Conservation (phyloP, 352 stramenopile species). For the Phytophthora fragariae region DNA sequence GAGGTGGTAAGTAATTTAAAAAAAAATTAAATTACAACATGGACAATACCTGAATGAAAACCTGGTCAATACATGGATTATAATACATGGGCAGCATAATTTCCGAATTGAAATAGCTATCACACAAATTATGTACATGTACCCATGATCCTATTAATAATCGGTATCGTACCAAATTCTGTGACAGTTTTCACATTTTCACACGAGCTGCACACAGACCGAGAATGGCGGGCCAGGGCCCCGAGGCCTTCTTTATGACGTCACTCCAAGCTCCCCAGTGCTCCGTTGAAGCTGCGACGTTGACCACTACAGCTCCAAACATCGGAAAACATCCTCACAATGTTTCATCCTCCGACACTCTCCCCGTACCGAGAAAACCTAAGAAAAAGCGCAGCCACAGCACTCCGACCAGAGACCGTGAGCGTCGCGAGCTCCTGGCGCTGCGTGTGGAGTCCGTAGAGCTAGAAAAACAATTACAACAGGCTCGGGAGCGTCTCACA, state of each 20-base stretch:
- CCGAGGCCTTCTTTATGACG: constrained; percentile 9
- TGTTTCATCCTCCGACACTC: constrained; percentile 7
- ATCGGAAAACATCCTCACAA: not conserved
- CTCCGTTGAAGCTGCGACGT: constrained; percentile 8
- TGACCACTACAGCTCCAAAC: not conserved
- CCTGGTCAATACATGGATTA: no score
- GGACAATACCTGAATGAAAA: no score
- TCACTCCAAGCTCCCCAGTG: not conserved
- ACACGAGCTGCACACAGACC: not conserved
- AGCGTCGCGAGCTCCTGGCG: constrained; percentile 41
- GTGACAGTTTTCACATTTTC: not conserved
- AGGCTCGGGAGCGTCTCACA: constrained; percentile 19
- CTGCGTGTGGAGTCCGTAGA: constrained; percentile 34
- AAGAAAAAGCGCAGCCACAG: constrained; percentile 44
- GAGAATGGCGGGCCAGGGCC: not conserved
- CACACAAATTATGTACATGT: not conserved
- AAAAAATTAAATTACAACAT: no score
- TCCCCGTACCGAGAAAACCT: constrained; percentile 12
- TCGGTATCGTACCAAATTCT: not conserved
- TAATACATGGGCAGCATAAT: no score
- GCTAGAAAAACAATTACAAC: constrained; percentile 29
- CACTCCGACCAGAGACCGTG: constrained; percentile 40
- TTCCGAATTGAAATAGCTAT: not conserved
- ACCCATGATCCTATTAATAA: not conserved
- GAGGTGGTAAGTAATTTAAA: no score